Base-by-base conservation (phyloP, 1,284 basidiomycete genomes). In the Xanthoconium separans region DNA sequence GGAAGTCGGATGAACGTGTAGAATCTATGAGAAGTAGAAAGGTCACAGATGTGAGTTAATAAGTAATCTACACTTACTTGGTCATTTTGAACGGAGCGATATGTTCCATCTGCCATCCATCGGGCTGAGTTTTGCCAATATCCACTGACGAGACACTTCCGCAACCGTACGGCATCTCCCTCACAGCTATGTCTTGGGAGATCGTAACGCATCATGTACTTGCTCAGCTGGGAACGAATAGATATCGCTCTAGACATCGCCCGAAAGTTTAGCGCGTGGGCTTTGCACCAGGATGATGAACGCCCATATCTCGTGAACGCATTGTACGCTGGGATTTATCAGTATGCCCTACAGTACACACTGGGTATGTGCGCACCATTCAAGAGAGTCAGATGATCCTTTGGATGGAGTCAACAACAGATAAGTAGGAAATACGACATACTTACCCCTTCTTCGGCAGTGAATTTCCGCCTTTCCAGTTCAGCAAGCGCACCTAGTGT, bases 61-160 rank as follows among this genome's bases (percentile, higher is more conserved):
- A 44, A 30, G 27, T 4, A 18, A 27, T 29, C 11, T 15, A 40
- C 10, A 75, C 85, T 64, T 60, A 91, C 93, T 58, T 85, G 86
- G 59, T 90, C 85, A 51, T 92, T 93, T 60, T 89, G 75, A 6
- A 95, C 86, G 47, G 88, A 90, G 16, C 86, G 78, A 71, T 94
- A 99, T 39, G 91, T 94, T 8, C 94, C 94, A 69, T 97, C 94
- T 13, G 87, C 86, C 58, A 85, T 76, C 90, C 92, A 93, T 50
- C 86, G 80, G 1, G 96, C 97, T 3, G 91, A 91, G 62, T 98
- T 97, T 56, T 90, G 84, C 85, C 95, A 98, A 68, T 97, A 96
- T 0, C 95, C 96, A 56, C 86, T 89, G 6, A 93, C 89, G 3
- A 99, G 79, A 69, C 95, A 98, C 60, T 84, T 82, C 24, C 93